phyloP scores from a whole-genome alignment of 148 eudicot genomes.

The Fagopyrum esculentum region DNA sequence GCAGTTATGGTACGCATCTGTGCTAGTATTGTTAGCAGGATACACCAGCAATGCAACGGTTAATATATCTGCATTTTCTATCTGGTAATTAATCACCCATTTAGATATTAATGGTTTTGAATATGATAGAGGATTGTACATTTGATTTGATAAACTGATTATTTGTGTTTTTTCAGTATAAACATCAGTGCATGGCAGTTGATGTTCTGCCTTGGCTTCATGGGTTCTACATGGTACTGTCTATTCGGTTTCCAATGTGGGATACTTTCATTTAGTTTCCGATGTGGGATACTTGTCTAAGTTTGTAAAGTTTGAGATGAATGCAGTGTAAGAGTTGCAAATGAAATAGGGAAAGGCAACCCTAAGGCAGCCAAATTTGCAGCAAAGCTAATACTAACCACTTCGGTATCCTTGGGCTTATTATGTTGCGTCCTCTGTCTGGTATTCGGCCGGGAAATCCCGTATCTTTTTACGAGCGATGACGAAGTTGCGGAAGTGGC shows the following conservation, averaged over 20 bases:
- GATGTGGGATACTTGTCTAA: neutral
- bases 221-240: conserved; percentile 8
- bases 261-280: no score
- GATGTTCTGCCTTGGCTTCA: conserved; percentile 10
- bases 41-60: conserved; percentile 26
- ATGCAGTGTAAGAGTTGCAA: conserved; percentile 46
- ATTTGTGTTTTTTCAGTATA: neutral
- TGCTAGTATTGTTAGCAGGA: conserved; percentile 48
- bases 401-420: neutral
- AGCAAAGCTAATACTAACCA: neutral
- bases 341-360: conserved; percentile 47
- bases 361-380: conserved; percentile 50
- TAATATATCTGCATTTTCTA: conserved; percentile 11
- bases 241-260: neutral
- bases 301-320: neutral
- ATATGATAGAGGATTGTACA: neutral
- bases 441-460: conserved; percentile 23
- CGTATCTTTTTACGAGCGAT: conserved; percentile 33
- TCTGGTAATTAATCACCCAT: neutral
- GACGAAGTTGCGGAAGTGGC: conserved; percentile 33
- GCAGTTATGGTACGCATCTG: conserved; percentile 52
- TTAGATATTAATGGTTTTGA: neutral
- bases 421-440: conserved; percentile 19
- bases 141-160: neutral
- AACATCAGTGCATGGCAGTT: neutral